These are phyloP conservation scores for Plasmodium vivax DNA, from an alignment of 169 alveolate genomes.

Conservation along the genomic window DNA sequence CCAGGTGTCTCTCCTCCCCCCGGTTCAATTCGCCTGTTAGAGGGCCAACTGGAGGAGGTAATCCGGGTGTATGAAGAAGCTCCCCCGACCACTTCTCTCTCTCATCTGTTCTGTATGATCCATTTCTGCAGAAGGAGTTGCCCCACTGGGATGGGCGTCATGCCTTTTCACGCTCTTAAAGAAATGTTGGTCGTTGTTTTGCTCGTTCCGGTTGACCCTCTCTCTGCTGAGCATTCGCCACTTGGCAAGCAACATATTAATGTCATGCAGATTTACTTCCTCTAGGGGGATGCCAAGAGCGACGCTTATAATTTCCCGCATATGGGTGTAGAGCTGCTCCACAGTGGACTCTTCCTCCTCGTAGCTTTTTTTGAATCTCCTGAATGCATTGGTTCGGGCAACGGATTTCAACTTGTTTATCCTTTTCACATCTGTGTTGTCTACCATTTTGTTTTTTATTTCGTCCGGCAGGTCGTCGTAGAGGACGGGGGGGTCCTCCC, in stretches of 20 bases:
- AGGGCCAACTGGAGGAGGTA: slow-evolving; percentile 4
- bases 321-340: not conserved
- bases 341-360: not conserved
- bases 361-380: slow-evolving; percentile 10
- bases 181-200: slow-evolving; percentile 11
- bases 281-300: slow-evolving; percentile 40
- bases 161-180: slow-evolving; percentile 21
- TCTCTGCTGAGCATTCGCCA: slow-evolving; percentile 37
- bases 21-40: not conserved
- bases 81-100: not conserved
- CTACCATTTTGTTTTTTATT: slow-evolving; percentile 2
- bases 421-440: slow-evolving; percentile 4
- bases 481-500: not conserved
- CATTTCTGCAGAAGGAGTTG: not conserved
- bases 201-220: not conserved
- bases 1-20: not conserved
- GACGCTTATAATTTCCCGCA: slow-evolving; percentile 32
- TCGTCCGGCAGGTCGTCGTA: slow-evolving; percentile 13
- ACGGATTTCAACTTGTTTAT: slow-evolving; percentile 29
- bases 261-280: slow-evolving; percentile 56
- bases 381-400: not conserved
- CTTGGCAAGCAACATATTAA: slow-evolving; percentile 32
- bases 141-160: not conserved
- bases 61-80: not conserved
- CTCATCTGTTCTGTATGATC: not conserved